phyloP scores from a whole-genome alignment of 2,329 filamentous ascomycete genomes.

The Alternaria atra region DNA sequence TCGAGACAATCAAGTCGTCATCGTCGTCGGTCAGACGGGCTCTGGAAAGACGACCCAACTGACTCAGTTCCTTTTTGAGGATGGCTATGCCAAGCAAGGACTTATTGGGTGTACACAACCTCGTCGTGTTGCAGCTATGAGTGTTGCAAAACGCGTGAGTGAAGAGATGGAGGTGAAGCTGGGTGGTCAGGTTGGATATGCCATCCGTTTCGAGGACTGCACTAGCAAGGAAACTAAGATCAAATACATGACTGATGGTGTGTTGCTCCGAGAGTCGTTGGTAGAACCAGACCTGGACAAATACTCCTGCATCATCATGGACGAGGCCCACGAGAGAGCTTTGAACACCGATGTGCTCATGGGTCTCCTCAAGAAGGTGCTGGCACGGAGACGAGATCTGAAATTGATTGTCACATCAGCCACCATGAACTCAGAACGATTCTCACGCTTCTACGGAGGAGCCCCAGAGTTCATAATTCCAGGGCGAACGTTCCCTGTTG shows the following conservation, averaged over 20 bases:
- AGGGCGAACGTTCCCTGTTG: slow-evolving; percentile 94
- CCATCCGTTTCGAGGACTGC: slow-evolving; percentile 98
- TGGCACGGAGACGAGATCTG: slow-evolving; percentile 86
- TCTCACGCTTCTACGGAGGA: slow-evolving; percentile 94
- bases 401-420: slow-evolving; percentile 98
- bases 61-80: slow-evolving; percentile 94
- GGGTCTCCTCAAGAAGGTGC: slow-evolving; percentile 96
- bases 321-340: slow-evolving; percentile 96
- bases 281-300: slow-evolving; percentile 92
- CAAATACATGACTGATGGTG: slow-evolving; percentile 99
- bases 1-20: slow-evolving; percentile 94
- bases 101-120: slow-evolving; percentile 98
- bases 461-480: slow-evolving; percentile 97
- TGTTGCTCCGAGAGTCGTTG: slow-evolving; percentile 89
- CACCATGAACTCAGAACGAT: slow-evolving; percentile 97
- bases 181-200: slow-evolving; percentile 89
- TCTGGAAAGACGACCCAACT: slow-evolving; percentile 98
- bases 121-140: slow-evolving; percentile 96
- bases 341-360: slow-evolving; percentile 97
- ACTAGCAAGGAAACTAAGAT: slow-evolving; percentile 95
- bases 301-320: slow-evolving; percentile 99
- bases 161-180: slow-evolving; percentile 98
- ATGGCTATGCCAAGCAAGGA: slow-evolving; percentile 86
- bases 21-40: slow-evolving; percentile 96
- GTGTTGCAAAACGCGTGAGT: slow-evolving; percentile 95